Evolutionary conservation across 1,139 yeast species (phyloP), one percentile per base, ranked within the genome.

Genomic region (Diutina ranongensis): DNA sequence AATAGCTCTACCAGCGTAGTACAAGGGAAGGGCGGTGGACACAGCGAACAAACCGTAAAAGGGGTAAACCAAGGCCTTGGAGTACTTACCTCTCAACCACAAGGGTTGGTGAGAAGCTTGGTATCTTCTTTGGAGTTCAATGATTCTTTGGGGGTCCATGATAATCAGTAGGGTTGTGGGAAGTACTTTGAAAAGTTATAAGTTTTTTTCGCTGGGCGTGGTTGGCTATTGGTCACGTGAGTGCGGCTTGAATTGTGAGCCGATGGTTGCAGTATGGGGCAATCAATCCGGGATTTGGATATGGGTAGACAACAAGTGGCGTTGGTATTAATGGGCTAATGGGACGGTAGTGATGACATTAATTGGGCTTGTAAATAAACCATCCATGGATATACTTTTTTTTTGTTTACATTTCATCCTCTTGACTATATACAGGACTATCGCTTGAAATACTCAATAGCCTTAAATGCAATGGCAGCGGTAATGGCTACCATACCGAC

Each of bases 31-130:
- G 53, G 76, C 74, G 49, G 87, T 75, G 56, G 88, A 72, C 52
- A 83, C 73, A 52, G 89, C 72, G 71, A 88, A 84, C 55, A 85
- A 72, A 55, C 88, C 94, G 74, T 80, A 85, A 78, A 83, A 89
- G 64, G 97, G 97, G 70, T 83, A 85, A 57, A 88, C 76, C 64
- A 83, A 69, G 60, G 76, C 69, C 71, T 85, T 86, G 55, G 96
- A 80, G 69, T 89, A 80, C 54, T 71, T 63, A 44, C 74, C 74
- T 74, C 82, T 80, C 73, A 79, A 70, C 87, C 86, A 83, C 63
- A 83, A 74, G 59, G 81, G 83, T 68, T 81, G 78, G 61, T 74
- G 67, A 53, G 89, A 74, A 56, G 68, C 61, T 70, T 83, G 94
- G 74, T 80, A 83, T 56, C 76, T 68, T 68, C 75, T 82, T 73